These are phyloP conservation scores for Jaltomata sinuosa DNA, from an alignment of 257 asterid species.

Conservation along the genomic window DNA sequence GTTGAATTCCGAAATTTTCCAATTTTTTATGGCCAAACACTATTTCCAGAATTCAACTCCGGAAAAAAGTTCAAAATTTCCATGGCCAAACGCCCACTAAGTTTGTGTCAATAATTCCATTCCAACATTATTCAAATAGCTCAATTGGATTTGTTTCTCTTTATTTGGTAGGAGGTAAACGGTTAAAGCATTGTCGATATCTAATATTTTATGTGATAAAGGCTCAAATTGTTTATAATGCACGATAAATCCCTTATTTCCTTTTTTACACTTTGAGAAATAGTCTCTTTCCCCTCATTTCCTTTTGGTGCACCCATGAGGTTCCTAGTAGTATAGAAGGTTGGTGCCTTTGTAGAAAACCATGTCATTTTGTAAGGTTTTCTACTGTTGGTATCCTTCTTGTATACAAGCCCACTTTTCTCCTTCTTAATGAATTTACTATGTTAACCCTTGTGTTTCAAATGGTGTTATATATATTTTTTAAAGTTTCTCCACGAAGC, in stretches of 20 bases:
- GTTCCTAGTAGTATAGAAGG: neutral
- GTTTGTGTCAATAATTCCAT: neutral
- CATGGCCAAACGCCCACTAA: too few species aligned
- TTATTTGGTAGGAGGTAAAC: neutral
- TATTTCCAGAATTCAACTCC: too few species aligned
- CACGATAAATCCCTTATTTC: neutral
- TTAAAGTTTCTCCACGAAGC: neutral
- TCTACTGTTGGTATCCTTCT: neutral
- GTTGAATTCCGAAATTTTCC: too few species aligned
- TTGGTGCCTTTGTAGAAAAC: too few species aligned
- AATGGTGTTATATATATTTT: neutral
- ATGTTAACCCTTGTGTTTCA: neutral
- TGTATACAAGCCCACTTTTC: neutral
- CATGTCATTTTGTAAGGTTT: neutral
- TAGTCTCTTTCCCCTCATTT: neutral
- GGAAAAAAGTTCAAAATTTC: too few species aligned
- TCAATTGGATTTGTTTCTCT: neutral
- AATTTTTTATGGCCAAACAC: too few species aligned
- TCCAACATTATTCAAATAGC: neutral
- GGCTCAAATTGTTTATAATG: neutral
- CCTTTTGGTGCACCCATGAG: neutral
- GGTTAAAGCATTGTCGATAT: neutral
- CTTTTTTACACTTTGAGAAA: neutral
- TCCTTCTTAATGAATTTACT: neutral
- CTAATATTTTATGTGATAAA: neutral